Evolutionary conservation across 495 filamentous ascomycete genomes (phyloP), one percentile per base, ranked within the genome.

Genomic region (Penicillium dipodomyicola): DNA sequence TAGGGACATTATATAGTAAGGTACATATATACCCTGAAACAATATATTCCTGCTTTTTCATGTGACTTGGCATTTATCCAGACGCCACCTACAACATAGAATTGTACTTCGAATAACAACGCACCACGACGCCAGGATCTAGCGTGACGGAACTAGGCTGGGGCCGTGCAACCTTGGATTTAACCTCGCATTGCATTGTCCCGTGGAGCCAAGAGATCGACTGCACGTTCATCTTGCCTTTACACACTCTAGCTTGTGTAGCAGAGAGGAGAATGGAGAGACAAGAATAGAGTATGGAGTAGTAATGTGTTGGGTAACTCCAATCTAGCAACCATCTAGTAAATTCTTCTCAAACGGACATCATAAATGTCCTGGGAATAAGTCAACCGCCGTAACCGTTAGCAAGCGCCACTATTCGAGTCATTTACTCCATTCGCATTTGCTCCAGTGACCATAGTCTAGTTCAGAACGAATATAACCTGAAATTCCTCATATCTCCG

Each of bases 151-250:
- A 35, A 44, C 20, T 37, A 47, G 29, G 33, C 44, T 44, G 57
- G 62, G 62, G 54, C 60, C 60, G 65, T 68, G 63, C 65, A 49
- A 68, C 65, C 43, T 17, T 9, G 37, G 56, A 68, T 64, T 67
- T 68, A 68, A 68, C 64, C 66, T 68, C 64, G 66, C 66, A 68
- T 68, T 68, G 66, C 66, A 68, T 68, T 68, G 60, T 68, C 60
- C 64, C 62, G 65, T 61, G 56, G 55, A 54, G 47, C 55, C 55
- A 66, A 60, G 57, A 65, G 66, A 68, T 68, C 66, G 66, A 64
- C 66, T 68, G 66, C 66, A 68, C 66, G 66, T 68, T 62, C 66
- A 68, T 67, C 58, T 62, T 55, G 46, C 58, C 48, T 55, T 17
- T 22, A 30, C 56, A 45, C 56, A 47, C 48, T 22, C 47, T 52